These are phyloP conservation scores for Puccinia triticina DNA, from an alignment of 1,284 basidiomycete genomes.

Conservation along the genomic window DNA sequence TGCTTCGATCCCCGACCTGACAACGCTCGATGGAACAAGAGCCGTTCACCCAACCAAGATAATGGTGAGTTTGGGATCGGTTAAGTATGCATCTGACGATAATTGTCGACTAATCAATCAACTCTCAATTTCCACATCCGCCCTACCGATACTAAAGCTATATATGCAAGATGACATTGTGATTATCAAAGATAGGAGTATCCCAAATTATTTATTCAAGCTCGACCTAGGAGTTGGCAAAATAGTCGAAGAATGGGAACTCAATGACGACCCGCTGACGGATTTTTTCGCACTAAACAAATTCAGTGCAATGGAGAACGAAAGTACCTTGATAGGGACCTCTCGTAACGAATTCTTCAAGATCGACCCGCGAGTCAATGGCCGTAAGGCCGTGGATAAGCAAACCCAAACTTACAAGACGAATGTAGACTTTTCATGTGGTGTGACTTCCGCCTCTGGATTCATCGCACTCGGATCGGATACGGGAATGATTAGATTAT, in stretches of 20 bases:
- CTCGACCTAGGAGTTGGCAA: constrained; percentile 96
- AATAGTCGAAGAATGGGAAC: constrained; percentile 98
- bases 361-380: constrained; percentile 88
- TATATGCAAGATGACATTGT: constrained; percentile 75
- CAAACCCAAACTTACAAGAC: constrained; percentile 95
- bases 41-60: constrained; percentile 73
- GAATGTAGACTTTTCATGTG: constrained; percentile 93
- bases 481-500: constrained; percentile 95
- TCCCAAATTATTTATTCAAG: constrained; percentile 82
- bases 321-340: constrained; percentile 62
- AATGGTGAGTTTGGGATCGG: constrained; percentile 36
- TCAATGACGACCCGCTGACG: constrained; percentile 67
- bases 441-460: constrained; percentile 83
- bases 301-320: constrained; percentile 70
- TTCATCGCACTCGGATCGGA: constrained; percentile 90
- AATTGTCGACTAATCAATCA: not conserved
- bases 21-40: constrained; percentile 75
- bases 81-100: not conserved
- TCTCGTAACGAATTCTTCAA: constrained; percentile 95
- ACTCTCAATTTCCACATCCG: constrained; percentile 70
- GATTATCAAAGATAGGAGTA: constrained; percentile 83
- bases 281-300: constrained; percentile 92
- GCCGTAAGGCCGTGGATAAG: constrained; percentile 88
- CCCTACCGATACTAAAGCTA: not conserved
- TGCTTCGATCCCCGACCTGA: constrained; percentile 63